phyloP scores from a whole-genome alignment of 23 red algal species.

The Gracilaria domingensis region DNA sequence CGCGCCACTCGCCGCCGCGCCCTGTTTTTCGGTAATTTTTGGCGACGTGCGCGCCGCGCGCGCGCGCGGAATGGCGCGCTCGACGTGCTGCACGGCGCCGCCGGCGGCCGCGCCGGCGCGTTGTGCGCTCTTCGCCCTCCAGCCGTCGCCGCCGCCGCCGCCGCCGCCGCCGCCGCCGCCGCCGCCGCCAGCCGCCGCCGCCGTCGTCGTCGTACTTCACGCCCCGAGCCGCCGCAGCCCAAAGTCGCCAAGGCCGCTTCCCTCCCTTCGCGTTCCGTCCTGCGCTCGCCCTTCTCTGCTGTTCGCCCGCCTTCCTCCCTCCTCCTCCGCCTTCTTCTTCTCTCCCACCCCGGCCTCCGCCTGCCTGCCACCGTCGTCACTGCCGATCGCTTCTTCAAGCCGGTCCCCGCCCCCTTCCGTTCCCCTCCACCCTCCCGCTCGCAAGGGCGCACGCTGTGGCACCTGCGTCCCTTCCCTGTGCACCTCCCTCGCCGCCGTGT shows the following conservation, averaged over 20 bases:
- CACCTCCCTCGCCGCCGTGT: neutral
- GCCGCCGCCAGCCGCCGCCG: neutral
- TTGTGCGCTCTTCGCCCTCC: too few relatives aligned
- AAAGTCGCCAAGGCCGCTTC: too few relatives aligned
- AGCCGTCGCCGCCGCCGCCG: neutral
- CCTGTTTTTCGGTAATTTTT: slow-evolving; percentile 31
- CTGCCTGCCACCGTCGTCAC: neutral
- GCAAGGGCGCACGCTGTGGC: slow-evolving; percentile 10
- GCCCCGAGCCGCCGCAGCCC: too few relatives aligned
- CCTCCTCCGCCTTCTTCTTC: neutral
- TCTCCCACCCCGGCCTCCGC: neutral
- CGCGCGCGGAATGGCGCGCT: neutral
- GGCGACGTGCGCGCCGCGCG: neutral
- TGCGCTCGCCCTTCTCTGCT: neutral
- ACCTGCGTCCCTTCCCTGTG: neutral
- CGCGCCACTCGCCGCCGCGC: neutral
- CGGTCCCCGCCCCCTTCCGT: too few relatives aligned
- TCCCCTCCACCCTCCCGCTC: too few relatives aligned
- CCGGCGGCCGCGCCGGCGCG: neutral
- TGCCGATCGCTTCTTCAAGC: neutral
- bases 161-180: neutral
- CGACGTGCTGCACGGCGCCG: slow-evolving; percentile 4
- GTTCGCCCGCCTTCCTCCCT: neutral
- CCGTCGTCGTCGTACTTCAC: too few relatives aligned
- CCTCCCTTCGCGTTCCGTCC: neutral